These are phyloP conservation scores for Lathyrus oleraceus DNA, from an alignment of 306 rosid genomes.

Conservation along the genomic window DNA sequence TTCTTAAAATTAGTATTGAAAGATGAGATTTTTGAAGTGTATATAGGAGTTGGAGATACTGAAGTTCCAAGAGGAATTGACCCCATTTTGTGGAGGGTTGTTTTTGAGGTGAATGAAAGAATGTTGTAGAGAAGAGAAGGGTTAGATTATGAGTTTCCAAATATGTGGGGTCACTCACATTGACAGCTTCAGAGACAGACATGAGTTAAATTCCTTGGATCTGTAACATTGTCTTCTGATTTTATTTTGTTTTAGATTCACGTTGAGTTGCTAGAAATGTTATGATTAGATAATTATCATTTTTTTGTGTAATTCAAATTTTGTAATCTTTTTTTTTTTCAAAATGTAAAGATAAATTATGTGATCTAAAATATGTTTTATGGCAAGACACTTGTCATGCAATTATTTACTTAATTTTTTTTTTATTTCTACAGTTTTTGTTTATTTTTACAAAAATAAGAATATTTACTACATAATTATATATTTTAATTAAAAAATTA, in stretches of 20 bases:
- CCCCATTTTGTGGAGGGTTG: constrained; percentile 65
- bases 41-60: constrained; percentile 52
- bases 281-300: neutral
- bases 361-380: no score
- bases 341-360: no score
- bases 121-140: neutral
- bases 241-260: neutral
- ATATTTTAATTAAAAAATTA: no score
- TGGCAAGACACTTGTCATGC: no score
- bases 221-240: constrained; percentile 23
- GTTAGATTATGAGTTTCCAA: constrained; percentile 1
- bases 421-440: no score
- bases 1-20: constrained; percentile 44
- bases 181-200: neutral
- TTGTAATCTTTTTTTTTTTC: neutral
- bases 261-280: neutral
- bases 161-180: constrained; percentile 34
- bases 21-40: constrained; percentile 46
- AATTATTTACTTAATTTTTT: no score
- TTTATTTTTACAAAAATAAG: no score
- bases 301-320: no score
- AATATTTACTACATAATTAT: no score
- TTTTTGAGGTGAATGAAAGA: constrained; percentile 23
- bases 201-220: constrained; percentile 21
- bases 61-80: constrained; percentile 73